Evolutionary conservation across 495 filamentous ascomycete genomes (phyloP).

Genomic region (Penicillium diatomitis): DNA sequence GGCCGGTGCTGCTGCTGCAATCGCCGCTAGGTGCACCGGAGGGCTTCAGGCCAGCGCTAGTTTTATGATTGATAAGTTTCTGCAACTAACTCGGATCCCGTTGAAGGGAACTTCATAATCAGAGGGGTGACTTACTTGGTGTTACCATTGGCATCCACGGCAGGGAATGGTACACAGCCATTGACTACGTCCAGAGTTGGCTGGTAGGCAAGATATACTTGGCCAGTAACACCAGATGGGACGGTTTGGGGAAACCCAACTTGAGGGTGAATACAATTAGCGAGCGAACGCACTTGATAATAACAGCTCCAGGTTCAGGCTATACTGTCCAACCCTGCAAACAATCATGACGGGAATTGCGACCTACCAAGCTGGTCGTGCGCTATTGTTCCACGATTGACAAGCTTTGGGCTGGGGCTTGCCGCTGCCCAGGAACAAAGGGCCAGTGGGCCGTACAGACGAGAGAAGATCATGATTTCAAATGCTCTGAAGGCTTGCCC

Average conservation of each 20-base stretch:
- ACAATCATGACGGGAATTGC: not conserved
- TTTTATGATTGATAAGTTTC: not conserved
- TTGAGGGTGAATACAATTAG: not conserved
- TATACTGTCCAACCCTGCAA: no score
- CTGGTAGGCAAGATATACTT: constrained; percentile 40
- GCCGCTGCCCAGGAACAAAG: constrained; percentile 13
- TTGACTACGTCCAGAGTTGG: constrained; percentile 41
- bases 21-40: constrained; percentile 28
- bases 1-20: constrained; percentile 38
- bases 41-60: constrained; percentile 30
- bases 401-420: constrained; percentile 6
- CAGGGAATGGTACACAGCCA: constrained; percentile 48
- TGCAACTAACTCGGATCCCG: no score
- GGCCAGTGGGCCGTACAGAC: not conserved
- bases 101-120: not conserved
- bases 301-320: no score
- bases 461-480: constrained; percentile 3
- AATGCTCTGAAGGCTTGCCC: no score
- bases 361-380: constrained; percentile 24
- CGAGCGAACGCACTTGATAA: no score
- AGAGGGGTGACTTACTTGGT: constrained; percentile 28
- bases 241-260: constrained; percentile 41
- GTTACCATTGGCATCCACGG: constrained; percentile 39
- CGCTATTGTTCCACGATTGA: constrained; percentile 27
- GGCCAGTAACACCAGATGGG: constrained; percentile 30